Percentiles rank a stretch among this genome's conserved stretches.
Evolutionary conservation across 2,329 filamentous ascomycete species (phyloP).

Genomic region (Celoporthe dispersa): DNA sequence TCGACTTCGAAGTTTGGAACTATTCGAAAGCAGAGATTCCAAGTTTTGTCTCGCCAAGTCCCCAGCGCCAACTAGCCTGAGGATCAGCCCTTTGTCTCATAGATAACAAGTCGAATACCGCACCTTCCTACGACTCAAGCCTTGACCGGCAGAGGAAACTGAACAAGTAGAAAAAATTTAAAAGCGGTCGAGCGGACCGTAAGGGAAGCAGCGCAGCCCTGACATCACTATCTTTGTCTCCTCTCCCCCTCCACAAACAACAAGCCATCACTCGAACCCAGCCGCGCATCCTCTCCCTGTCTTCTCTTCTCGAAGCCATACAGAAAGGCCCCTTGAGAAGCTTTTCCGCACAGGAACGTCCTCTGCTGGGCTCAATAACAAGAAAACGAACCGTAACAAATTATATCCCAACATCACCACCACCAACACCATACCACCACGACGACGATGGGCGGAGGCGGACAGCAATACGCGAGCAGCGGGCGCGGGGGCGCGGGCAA

Average conservation of each 20-base stretch:
- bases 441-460: slow-evolving; percentile 20
- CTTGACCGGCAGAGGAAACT: neutral
- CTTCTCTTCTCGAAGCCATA: neutral
- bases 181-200: neutral
- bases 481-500: slow-evolving; percentile 82
- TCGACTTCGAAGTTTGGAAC: neutral
- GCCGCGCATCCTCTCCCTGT: neutral
- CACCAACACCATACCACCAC: neutral
- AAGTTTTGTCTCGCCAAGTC: slow-evolving; percentile 3
- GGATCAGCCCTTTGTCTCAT: slow-evolving; percentile 1
- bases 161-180: neutral
- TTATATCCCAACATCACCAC: neutral
- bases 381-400: neutral
- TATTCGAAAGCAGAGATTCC: neutral
- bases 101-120: neutral
- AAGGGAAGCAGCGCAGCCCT: neutral
- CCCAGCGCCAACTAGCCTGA: slow-evolving; percentile 1
- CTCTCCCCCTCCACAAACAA: neutral
- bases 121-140: slow-evolving; percentile 1
- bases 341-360: neutral
- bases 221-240: neutral
- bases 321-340: neutral
- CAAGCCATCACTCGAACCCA: neutral
- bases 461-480: slow-evolving; percentile 22
- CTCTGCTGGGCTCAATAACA: neutral